Percentiles rank a stretch among this genome's conserved stretches.
phyloP scores from a whole-genome alignment of 192 early-diverging fungal species.

The Spizellomyces punctatus region DNA sequence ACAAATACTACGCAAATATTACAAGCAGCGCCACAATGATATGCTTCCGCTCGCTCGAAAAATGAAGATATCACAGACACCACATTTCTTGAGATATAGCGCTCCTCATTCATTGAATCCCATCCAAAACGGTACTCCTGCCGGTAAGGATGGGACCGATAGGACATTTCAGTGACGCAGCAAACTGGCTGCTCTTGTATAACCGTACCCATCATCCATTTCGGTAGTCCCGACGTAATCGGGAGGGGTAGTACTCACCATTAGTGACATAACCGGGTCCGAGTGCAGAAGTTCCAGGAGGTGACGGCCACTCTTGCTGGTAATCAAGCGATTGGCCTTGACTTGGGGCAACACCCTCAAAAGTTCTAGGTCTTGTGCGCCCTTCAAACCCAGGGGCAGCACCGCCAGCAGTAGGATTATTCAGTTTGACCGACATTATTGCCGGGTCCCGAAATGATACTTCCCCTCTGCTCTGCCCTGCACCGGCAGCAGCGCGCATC shows the following conservation, averaged over 20 bases:
- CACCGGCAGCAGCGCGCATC: conserved; percentile 19
- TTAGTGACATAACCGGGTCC: conserved; percentile 21
- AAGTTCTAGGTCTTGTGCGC: conserved; percentile 11
- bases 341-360: neutral
- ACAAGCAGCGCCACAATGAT: no score
- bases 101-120: neutral
- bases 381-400: conserved; percentile 35
- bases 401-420: neutral
- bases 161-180: no score
- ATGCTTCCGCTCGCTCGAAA: no score
- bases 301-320: conserved; percentile 27
- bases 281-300: conserved; percentile 7
- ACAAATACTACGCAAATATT: no score
- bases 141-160: conserved; percentile 3
- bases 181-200: no score
- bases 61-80: no score
- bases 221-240: no score
- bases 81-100: neutral
- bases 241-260: conserved; percentile 31
- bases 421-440: conserved; percentile 38
- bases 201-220: no score
- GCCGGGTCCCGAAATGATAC: conserved; percentile 36
- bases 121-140: conserved; percentile 4
- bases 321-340: conserved; percentile 14
- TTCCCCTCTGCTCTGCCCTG: conserved; percentile 2